Evolutionary conservation across 2,329 filamentous ascomycete genomes (phyloP), one percentile per base, ranked within the genome.

Genomic region (Graphilbum ipis-grandicollis): DNA sequence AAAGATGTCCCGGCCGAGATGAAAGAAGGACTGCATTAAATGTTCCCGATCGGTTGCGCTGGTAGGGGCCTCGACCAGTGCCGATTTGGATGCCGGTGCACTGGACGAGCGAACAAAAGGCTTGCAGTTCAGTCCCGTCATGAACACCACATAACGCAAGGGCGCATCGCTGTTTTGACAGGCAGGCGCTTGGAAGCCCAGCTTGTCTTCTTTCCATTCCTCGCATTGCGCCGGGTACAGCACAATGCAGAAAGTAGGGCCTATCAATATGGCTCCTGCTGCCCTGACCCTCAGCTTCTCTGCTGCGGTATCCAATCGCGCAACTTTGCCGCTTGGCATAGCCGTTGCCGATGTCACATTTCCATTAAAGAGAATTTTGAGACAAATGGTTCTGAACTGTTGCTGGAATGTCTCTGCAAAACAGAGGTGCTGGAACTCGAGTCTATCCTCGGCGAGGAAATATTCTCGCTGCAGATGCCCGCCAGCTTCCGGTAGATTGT

Each of bases 61-160:
- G 7, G 25, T 13, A 9, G 26, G 21, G 1, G 35, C 17, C 15
- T 15, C n/a, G 5, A 18, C 4, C 15, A 9, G 22, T 8, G 13
- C 7, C 9, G 5, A 18, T 14, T 5, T n/a, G n/a, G n/a, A n/a
- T n/a, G n/a, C n/a, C n/a, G n/a, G n/a, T n/a, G n/a, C n/a, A n/a
- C n/a, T 13, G 9, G n/a, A 14, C 5, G 38, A 34, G 3, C 40
- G 45, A 5, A 52, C 35, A 21, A 50, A 39, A 6, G 33, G 33
- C 3, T 18, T 9, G 26, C 31, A 44, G n/a, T 50, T 42, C 6
- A 43, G 25, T 2, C 13, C 9, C 10, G 57, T 52, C 29, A 46
- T 43, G 45, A 63, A 62, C 4, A 64, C 48, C 7, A 51, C 39
- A 41, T 60, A 62, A 4, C 45, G 48, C n/a, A 66, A 47, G 2